Evolutionary conservation across 148 eudicot genomes (phyloP).

Genomic region (Diospyros kaki): DNA sequence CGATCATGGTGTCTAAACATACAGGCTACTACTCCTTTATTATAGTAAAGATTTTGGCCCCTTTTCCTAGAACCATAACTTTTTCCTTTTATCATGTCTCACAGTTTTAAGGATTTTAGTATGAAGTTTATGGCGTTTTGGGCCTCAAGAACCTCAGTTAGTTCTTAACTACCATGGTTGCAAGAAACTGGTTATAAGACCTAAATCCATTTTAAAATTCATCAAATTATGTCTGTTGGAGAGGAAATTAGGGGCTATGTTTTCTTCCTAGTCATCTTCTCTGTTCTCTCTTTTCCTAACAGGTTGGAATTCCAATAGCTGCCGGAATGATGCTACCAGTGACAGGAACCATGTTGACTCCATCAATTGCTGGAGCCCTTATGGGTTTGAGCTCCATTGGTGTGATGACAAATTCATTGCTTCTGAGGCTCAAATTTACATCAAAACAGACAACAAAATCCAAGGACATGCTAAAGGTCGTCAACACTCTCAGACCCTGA

Average conservation of each 20-base stretch:
- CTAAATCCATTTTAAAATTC: no score
- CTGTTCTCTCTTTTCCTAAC: background rate
- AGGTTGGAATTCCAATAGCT: constrained; percentile 88
- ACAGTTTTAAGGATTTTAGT: no score
- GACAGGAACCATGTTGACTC: constrained; percentile 83
- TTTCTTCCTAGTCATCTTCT: background rate
- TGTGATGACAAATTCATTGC: constrained; percentile 87
- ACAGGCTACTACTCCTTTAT: no score
- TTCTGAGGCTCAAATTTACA: constrained; percentile 58
- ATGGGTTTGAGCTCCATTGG: constrained; percentile 96
- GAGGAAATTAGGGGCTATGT: no score
- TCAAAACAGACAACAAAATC: constrained; percentile 25
- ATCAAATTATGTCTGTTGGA: no score
- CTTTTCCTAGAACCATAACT: background rate
- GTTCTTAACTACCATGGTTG: no score
- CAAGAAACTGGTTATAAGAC: no score
- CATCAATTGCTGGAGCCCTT: constrained; percentile 94
- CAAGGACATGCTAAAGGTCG: constrained; percentile 11
- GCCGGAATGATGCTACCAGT: constrained; percentile 82
- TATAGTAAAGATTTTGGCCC: background rate
- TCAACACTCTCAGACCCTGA: constrained; percentile 29
- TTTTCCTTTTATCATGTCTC: background rate
- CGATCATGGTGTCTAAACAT: no score
- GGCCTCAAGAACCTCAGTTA: no score
- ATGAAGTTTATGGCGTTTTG: no score